Percentiles rank a stretch among this genome's conserved stretches.
Conservation (phyloP, 2,329 filamentous ascomycete species). For the Claviceps arundinis region DNA sequence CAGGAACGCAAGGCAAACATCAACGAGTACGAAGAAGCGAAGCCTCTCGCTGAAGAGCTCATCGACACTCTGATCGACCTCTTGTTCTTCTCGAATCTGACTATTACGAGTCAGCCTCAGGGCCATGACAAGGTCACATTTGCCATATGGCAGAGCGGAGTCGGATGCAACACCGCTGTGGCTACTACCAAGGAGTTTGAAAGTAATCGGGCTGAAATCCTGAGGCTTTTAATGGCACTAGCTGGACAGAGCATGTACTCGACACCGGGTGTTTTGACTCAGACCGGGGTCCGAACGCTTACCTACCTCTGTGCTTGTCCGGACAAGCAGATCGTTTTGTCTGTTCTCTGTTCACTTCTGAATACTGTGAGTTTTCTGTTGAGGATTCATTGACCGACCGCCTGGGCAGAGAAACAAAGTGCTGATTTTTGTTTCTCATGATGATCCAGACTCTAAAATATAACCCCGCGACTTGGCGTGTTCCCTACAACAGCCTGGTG, state of each 20-base stretch:
- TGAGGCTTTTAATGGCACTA: slow-evolving; percentile 73
- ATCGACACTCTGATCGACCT: slow-evolving; percentile 82
- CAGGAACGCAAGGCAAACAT: slow-evolving; percentile 30
- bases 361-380: slow-evolving; percentile 59
- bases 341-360: slow-evolving; percentile 77
- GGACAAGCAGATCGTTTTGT: slow-evolving; percentile 85
- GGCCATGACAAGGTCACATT: slow-evolving; percentile 74
- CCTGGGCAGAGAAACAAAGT: too few species aligned
- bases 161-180: slow-evolving; percentile 83
- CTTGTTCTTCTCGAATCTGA: slow-evolving; percentile 84
- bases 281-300: slow-evolving; percentile 68
- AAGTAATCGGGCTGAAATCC: slow-evolving; percentile 80
- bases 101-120: slow-evolving; percentile 58
- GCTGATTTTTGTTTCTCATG: slow-evolving; percentile 31
- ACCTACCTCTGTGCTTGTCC: slow-evolving; percentile 80
- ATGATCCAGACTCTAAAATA: slow-evolving; percentile 71
- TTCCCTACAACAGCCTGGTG: slow-evolving; percentile 85
- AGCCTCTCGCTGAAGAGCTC: slow-evolving; percentile 82
- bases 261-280: slow-evolving; percentile 64
- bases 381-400: background rate
- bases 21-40: slow-evolving; percentile 65
- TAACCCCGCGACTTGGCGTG: slow-evolving; percentile 84
- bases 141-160: slow-evolving; percentile 95
- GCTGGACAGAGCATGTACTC: slow-evolving; percentile 91
- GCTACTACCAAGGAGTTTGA: slow-evolving; percentile 85